Percentiles rank a stretch among this genome's conserved stretches.
These are phyloP conservation scores for Pleurotus salmoneostramineus DNA, from an alignment of 768 basidiomycete genomes.

Conservation along the genomic window DNA sequence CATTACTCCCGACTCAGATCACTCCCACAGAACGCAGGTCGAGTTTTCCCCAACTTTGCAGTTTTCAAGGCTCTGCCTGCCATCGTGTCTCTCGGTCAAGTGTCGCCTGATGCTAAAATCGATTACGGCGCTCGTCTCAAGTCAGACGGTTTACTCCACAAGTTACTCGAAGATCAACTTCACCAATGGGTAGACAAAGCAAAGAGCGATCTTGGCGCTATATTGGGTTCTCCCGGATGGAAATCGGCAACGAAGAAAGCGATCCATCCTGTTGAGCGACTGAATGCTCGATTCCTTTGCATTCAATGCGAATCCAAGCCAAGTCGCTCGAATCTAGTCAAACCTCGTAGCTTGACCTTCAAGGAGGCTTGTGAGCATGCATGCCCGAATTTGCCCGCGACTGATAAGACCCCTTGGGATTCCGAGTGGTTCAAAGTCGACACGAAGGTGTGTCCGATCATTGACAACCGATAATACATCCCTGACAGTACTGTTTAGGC, in stretches of 20 bases:
- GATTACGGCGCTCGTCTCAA: slow-evolving; percentile 12
- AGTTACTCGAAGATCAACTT: slow-evolving; percentile 40
- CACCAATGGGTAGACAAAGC: slow-evolving; percentile 44
- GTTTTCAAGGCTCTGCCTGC: slow-evolving; percentile 26
- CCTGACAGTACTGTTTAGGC: background rate
- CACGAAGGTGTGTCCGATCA: slow-evolving; percentile 38
- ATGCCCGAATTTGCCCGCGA: slow-evolving; percentile 34
- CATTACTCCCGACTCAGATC: slow-evolving; percentile 44
- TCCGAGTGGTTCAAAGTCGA: slow-evolving; percentile 55
- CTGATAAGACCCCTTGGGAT: slow-evolving; percentile 37
- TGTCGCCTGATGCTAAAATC: slow-evolving; percentile 5
- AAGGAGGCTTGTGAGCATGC: slow-evolving; percentile 54
- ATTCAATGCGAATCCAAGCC: slow-evolving; percentile 33
- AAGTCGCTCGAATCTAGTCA: slow-evolving; percentile 26
- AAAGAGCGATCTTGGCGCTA: slow-evolving; percentile 34
- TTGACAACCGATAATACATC: no score
- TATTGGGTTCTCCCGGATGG: slow-evolving; percentile 53
- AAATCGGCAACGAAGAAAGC: slow-evolving; percentile 33
- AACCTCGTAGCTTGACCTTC: slow-evolving; percentile 50
- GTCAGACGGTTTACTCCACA: slow-evolving; percentile 22
- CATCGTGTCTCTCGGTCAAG: slow-evolving; percentile 21
- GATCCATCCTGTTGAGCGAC: slow-evolving; percentile 53
- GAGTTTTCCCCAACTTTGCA: slow-evolving; percentile 38
- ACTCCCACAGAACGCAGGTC: slow-evolving; percentile 13
- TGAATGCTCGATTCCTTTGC: slow-evolving; percentile 60